Base-by-base conservation (phyloP, 2,329 filamentous ascomycete genomes). In the Scedosporium minutisporum region DNA sequence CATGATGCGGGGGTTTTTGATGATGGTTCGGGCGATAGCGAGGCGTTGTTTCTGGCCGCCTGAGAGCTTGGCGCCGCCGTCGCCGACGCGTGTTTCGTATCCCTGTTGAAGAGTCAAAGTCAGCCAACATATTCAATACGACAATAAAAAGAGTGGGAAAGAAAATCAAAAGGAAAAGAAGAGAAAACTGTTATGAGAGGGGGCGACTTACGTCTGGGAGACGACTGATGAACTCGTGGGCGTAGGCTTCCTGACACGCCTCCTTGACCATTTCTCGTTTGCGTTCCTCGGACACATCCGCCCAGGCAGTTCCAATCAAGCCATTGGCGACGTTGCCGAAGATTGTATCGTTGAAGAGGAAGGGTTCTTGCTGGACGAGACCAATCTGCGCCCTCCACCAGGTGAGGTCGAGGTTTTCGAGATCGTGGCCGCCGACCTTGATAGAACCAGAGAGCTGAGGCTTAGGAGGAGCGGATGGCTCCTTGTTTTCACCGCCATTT, bases 11-110 rank as follows among this genome's bases (percentile, higher is more conserved):
- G 90, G 89, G 64, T 87, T 80, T 63, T 87, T 85, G 58, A 93
- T 81, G 64, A 93, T 90, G 48, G 86, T 87, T 38, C 90, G 80
- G 1, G 89, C 89, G 65, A 92, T 92, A 1, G 89, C 88, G 25
- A 96, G 81, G 5, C 91, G 84, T 71, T 96, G 91, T 16, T 89
- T 83, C 71, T 96, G 91, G 1, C 91, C 91, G n/a, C 90, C 89
- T 10, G 88, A 92, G 1, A 96, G 77, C 70, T 90, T 91, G 58
- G 88, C 87, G 4, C 91, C 91, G 27, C 83, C 83, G 69, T 93
- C 90, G 1, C 91, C 91, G 1, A 95, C 90, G 7, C 82, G 74
- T 0, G 90, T 91, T 4, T 88, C 81, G 69, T 93, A 93, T 1
- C 85, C 84, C 76, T 89, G 21, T 38, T 57, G 6, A 14, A 44